Percentiles rank a stretch among this genome's conserved stretches.
phyloP scores from a whole-genome alignment of 805 yeast genomes.

The Candida xiaguanensis region DNA sequence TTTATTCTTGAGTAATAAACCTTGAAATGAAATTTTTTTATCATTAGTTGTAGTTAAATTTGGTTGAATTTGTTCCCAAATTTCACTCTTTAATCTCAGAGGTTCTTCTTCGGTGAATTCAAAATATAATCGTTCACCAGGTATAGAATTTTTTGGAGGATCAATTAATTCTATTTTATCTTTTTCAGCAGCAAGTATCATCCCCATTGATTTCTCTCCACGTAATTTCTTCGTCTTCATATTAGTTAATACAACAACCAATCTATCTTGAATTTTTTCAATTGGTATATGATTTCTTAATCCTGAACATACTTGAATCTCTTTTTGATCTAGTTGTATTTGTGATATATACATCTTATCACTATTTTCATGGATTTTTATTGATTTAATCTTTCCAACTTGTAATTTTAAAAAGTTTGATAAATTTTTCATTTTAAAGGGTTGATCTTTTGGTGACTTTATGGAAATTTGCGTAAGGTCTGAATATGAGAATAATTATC shows the following conservation, averaged over 20 bases:
- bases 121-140: constrained; percentile 43
- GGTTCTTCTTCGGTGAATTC: constrained; percentile 15
- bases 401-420: constrained; percentile 14
- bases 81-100: constrained; percentile 28
- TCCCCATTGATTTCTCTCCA: constrained; percentile 60
- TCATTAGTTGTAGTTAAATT: constrained; percentile 24
- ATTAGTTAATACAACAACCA: constrained; percentile 54
- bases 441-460: not conserved
- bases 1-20: constrained; percentile 12
- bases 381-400: constrained; percentile 47
- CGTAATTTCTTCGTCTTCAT: constrained; percentile 61
- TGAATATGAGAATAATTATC: too few relatives aligned
- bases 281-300: constrained; percentile 43
- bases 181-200: constrained; percentile 58
- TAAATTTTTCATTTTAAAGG: not conserved
- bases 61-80: constrained; percentile 30
- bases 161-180: constrained; percentile 41
- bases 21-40: constrained; percentile 29
- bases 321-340: constrained; percentile 27
- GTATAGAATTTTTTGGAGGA: constrained; percentile 36
- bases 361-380: constrained; percentile 52
- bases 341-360: constrained; percentile 57
- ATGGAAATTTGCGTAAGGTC: too few relatives aligned
- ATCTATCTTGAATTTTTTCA: constrained; percentile 32
- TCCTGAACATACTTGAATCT: constrained; percentile 58